phyloP scores from a whole-genome alignment of 1,284 basidiomycete species.

The Sphagnurus paluster region DNA sequence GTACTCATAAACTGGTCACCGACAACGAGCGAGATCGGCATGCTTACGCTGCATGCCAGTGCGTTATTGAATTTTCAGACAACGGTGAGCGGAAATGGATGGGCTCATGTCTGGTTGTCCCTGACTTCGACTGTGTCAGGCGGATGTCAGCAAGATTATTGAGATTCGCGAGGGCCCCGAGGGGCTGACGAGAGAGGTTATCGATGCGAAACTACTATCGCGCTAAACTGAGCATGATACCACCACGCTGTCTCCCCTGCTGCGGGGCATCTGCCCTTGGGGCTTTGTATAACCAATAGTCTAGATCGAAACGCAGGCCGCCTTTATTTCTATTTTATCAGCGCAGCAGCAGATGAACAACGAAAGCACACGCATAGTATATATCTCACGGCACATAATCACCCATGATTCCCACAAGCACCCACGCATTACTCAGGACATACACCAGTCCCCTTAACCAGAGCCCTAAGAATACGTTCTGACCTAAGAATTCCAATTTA shows the following conservation, averaged over 20 bases:
- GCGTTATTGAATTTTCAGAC: conserved; percentile 79
- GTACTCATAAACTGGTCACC: conserved; percentile 89
- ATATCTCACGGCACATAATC: conserved; percentile 35
- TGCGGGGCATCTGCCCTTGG: no score
- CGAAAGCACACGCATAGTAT: background rate
- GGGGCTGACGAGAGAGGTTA: conserved; percentile 67
- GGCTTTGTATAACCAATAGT: no score
- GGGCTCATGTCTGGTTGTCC: background rate
- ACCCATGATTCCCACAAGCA: conserved; percentile 65
- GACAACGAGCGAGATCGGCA: conserved; percentile 67
- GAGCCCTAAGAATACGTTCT: conserved; percentile 68
- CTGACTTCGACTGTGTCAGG: conserved; percentile 39
- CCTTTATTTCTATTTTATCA: background rate
- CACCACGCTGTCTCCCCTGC: no score
- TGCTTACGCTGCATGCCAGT: conserved; percentile 84
- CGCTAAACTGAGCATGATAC: no score
- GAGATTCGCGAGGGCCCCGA: conserved; percentile 83
- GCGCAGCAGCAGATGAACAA: background rate
- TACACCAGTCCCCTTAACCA: conserved; percentile 82
- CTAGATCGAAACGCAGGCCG: no score
- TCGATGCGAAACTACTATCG: conserved; percentile 60
- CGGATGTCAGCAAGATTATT: conserved; percentile 73
- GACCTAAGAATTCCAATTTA: conserved; percentile 83
- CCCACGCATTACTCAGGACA: conserved; percentile 75
- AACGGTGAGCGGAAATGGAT: conserved; percentile 46